Evolutionary conservation across 2,329 filamentous ascomycete species (phyloP), one percentile per base, ranked within the genome.

Genomic region (Gnomoniopsis sp.): DNA sequence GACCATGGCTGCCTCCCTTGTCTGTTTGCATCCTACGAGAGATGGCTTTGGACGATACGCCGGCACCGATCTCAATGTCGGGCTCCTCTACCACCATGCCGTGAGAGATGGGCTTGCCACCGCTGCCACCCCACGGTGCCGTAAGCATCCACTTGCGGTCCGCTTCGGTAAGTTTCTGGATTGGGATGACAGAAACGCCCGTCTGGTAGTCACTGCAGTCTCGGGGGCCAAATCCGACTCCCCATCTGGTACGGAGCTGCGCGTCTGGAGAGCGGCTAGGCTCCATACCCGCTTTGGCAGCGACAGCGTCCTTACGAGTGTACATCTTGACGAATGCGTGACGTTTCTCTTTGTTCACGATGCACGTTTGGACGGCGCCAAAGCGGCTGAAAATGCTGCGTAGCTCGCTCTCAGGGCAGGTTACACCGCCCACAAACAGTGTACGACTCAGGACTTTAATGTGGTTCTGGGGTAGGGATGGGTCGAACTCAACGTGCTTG

Each of bases 241-340:
- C 95, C 95, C 95, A 99, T 64, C 95, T 88, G 44, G 93, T 98
- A 87, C 89, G 83, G 55, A 91, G 84, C 64, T 91, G 85, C 66
- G 89, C 83, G 53, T 91, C 88, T 6, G 88, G 81, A 60, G 87
- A 83, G 63, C 89, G 86, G 62, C 86, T 85, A 54, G 86, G 87
- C 72, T 97, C 93, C 87, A 98, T 96, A 53, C 87, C 90, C 41
- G 89, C 85, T 71, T 96, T 96, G 53, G 95, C 95, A 62, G 73
- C 79, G 60, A 96, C 83, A 15, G 95, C 93, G 73, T 96, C 91
- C 62, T 86, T 82, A 41, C 96, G 91, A 63, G 86, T 95, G 65
- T 95, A 84, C 95, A 99, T 99, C 77, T 99, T 99, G 69, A 99
- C 93, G 72, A 99, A 99, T 6, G 95, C 95, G 74, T 99, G 95